A percentile compares a stretch with the other conserved stretches of the same genome.
phyloP scores from a whole-genome alignment of 2,329 filamentous ascomycete genomes.

The Pseudocercospora eumusae region DNA sequence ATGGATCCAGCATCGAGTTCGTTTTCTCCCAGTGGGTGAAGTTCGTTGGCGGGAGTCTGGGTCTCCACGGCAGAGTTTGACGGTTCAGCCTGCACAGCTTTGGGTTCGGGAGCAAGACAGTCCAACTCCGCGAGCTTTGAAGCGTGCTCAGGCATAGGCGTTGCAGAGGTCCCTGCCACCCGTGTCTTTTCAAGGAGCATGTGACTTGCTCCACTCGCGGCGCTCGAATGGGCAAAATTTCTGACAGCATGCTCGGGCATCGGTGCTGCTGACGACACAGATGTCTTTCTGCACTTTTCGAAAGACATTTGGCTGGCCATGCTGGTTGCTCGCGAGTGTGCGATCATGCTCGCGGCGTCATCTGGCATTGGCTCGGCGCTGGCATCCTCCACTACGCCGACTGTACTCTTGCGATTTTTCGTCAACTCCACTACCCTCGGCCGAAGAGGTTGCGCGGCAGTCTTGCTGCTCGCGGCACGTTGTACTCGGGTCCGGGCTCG shows the following conservation, averaged over 20 bases:
- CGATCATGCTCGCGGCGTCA: conserved; percentile 11
- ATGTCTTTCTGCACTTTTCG: not conserved
- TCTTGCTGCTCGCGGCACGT: conserved; percentile 27
- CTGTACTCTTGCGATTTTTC: conserved; percentile 38
- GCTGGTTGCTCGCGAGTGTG: conserved; percentile 17
- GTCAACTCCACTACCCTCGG: conserved; percentile 39
- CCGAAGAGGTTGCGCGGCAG: conserved; percentile 34
- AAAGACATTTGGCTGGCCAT: conserved; percentile 12
- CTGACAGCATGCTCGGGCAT: conserved; percentile 6
- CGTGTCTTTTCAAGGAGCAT: not conserved
- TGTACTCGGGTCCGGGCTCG: conserved; percentile 30
- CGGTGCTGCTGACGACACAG: not conserved
- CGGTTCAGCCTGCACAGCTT: not conserved
- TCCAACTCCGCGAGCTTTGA: not conserved
- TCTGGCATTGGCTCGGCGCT: conserved; percentile 16
- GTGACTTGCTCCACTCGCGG: conserved; percentile 1
- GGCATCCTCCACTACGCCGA: conserved; percentile 34
- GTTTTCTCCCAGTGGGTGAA: not conserved
- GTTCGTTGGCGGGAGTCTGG: not conserved
- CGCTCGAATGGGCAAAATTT: not conserved
- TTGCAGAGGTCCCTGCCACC: not conserved
- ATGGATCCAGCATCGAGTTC: conserved; percentile 4
- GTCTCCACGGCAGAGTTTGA: not conserved
- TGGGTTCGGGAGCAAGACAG: not conserved
- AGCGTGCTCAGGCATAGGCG: not conserved